Conservation (phyloP, 2,329 filamentous ascomycete species). For the Colletotrichum gloeosporioides region DNA sequence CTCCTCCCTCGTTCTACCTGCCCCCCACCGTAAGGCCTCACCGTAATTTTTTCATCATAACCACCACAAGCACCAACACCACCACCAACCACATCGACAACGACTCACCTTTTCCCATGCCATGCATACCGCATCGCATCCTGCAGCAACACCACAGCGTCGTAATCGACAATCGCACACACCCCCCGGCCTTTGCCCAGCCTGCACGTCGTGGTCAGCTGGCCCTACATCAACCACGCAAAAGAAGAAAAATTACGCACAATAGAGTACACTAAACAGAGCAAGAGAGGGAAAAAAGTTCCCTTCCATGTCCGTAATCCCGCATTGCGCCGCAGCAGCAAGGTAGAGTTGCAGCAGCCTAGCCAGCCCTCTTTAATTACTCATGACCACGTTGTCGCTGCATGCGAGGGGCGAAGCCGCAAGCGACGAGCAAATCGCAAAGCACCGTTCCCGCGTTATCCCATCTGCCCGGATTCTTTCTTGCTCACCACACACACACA, state of each 20-base stretch:
- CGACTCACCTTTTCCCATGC: not conserved
- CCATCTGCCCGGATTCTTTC: not conserved
- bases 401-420: not conserved
- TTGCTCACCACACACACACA: not conserved
- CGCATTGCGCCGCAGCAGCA: not conserved
- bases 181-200: not conserved
- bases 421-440: not conserved
- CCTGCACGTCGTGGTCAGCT: conserved; percentile 17
- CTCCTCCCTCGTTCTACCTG: not conserved
- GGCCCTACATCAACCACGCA: not conserved
- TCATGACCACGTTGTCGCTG: not conserved
- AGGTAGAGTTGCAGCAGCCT: not conserved
- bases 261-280: not conserved
- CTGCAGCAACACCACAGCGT: not conserved
- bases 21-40: not conserved
- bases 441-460: not conserved
- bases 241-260: not conserved
- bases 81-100: not conserved
- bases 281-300: not conserved
- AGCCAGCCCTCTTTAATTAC: not conserved
- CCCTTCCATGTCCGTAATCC: not conserved
- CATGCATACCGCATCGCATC: not conserved
- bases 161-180: not conserved
- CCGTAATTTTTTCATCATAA: conserved; percentile 12
- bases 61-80: not conserved